Conservation (phyloP, 1,284 basidiomycete species). For the Mycena citricolor region DNA sequence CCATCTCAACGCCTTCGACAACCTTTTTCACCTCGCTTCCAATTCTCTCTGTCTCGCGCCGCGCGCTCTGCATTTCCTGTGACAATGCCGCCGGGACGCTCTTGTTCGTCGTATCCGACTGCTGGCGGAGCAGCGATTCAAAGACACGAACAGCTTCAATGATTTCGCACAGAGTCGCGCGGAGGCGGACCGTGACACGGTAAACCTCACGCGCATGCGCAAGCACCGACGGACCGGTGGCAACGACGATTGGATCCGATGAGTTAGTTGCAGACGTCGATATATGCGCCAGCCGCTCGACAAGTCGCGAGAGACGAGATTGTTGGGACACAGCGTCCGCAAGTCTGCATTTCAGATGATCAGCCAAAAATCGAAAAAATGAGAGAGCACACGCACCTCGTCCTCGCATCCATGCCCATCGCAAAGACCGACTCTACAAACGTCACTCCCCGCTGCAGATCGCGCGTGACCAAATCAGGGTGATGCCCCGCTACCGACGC, state of each 20-base stretch:
- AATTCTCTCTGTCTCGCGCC: background rate
- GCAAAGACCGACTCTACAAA: slow-evolving; percentile 80
- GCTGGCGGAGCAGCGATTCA: no score
- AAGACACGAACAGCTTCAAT: no score
- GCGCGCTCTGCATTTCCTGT: background rate
- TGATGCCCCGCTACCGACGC: slow-evolving; percentile 71
- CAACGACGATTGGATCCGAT: no score
- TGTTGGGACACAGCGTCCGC: no score
- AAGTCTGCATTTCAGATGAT: slow-evolving; percentile 35
- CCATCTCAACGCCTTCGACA: slow-evolving; percentile 29
- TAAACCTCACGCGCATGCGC: no score
- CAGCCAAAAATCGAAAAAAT: background rate
- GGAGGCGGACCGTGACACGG: no score
- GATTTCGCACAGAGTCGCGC: no score
- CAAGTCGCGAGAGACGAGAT: no score
- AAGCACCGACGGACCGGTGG: no score
- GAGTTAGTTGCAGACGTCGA: no score
- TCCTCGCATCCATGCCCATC: slow-evolving; percentile 55
- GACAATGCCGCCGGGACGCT: background rate
- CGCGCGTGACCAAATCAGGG: slow-evolving; percentile 80
- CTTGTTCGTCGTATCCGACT: no score
- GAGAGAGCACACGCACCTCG: slow-evolving; percentile 39
- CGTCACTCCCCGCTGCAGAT: slow-evolving; percentile 79
- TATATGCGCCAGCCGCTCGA: no score
- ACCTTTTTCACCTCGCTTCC: slow-evolving; percentile 25